Conservation (phyloP, 805 yeast genomes). For the Pichia kluyveri region DNA sequence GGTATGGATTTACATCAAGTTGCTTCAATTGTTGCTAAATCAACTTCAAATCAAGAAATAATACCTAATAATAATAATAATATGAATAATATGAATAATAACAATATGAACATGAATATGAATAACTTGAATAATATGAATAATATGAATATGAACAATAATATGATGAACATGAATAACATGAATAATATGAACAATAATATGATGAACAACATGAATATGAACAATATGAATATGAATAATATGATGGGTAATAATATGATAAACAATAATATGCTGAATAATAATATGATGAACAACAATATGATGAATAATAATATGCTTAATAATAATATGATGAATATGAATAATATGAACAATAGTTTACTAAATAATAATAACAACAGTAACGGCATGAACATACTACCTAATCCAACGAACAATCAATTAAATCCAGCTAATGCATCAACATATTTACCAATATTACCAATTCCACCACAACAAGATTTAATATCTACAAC, state of each 20-base stretch:
- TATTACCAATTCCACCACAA: conserved; percentile 26
- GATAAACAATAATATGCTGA: no score
- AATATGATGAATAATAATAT: no score
- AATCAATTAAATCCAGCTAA: conserved; percentile 34
- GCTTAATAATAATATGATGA: no score
- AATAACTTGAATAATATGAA: not conserved
- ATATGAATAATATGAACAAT: no score
- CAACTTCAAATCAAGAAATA: conserved; percentile 10
- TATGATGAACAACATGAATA: no score
- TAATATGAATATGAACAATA: not conserved
- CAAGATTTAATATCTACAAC: conserved; percentile 51
- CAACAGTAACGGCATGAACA: not conserved
- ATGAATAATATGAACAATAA: no score
- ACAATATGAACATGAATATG: not conserved
- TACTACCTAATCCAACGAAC: not conserved
- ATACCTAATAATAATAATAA: conserved; percentile 7
- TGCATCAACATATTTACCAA: conserved; percentile 49
- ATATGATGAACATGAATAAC: no score
- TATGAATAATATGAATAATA: not conserved
- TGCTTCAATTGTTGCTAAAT: conserved; percentile 21
- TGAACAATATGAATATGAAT: no score
- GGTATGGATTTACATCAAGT: conserved; percentile 29
- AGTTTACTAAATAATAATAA: no score
- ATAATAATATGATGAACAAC: no score
- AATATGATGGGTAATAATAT: no score